Base-by-base conservation (phyloP, 805 yeast genomes). In the Candida vartiovaarae region DNA sequence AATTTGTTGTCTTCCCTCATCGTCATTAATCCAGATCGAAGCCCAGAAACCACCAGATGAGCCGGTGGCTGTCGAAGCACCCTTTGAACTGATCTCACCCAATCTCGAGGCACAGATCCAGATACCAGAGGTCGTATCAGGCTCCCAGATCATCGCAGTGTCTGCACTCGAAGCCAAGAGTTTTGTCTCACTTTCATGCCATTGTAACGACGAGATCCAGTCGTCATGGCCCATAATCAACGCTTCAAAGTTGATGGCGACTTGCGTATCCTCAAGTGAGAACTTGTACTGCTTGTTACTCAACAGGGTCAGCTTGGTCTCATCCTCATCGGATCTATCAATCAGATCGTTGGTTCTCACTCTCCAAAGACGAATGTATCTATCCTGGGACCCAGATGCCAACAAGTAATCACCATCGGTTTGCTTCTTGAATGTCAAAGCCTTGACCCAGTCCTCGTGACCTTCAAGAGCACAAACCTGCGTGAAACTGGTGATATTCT, bases 11-110 rank as follows among this genome's bases (percentile, higher is more conserved):
- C 52, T 51, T 0, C 54, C 66, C 1, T 56, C 56, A 4, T 49
- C 45, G 29, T 69, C 64, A 6, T 63, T 60, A 40, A 82, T 74
- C 98, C 98, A 93, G 26, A 82, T 56, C 37, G 80, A 72, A 3
- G 74, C 64, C 82, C 82, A 78, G 53, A 80, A 79, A 6, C 85
- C 85, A 57, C 86, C 86, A 5, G 82, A 80, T 0, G 99, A 84
- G 6, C 99, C 99, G 0, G 99, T 93, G 4, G 99, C 99, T 0
- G 99, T 89, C 4, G 95, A 84, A 0, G 99, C 96, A 55, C 99
- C 99, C 64, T 93, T 91, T 40, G 89, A 84, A 36, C 95, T 83
- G 47, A 93, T 72, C 55, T 95, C 98, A 38, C 99, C 99, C 20
- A 93, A 66, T 52, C 98, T 70, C 20, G 81, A 68, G 7, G 73